These are phyloP conservation scores for Thielaviopsis punctulata DNA, from an alignment of 2,329 filamentous ascomycete species.

Conservation along the genomic window DNA sequence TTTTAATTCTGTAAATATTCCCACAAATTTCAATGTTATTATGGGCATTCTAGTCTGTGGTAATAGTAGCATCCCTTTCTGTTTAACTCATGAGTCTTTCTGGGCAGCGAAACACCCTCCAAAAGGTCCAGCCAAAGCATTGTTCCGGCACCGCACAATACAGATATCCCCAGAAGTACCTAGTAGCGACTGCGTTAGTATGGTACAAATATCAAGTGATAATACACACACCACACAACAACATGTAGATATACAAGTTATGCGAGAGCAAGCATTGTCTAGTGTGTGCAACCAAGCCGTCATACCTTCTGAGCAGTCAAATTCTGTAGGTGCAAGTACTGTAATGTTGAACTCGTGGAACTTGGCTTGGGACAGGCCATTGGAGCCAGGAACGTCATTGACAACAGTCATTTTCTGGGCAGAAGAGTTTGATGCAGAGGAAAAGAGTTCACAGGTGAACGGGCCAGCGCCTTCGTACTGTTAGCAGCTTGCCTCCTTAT, in stretches of 20 bases:
- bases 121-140: slow-evolving; percentile 37
- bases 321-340: slow-evolving; percentile 30
- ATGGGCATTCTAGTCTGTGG: no score
- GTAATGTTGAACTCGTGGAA: slow-evolving; percentile 37
- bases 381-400: slow-evolving; percentile 41
- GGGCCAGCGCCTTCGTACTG: slow-evolving; percentile 28
- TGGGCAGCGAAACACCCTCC: slow-evolving; percentile 42
- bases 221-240: no score
- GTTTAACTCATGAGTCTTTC: no score
- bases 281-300: no score
- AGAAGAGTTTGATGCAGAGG: slow-evolving; percentile 27
- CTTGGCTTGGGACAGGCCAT: slow-evolving; percentile 39
- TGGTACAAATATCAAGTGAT: no score
- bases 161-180: slow-evolving; percentile 39
- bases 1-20: no score
- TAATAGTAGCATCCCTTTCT: no score
- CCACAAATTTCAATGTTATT: no score
- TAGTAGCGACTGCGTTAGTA: no score
- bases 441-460: slow-evolving; percentile 32
- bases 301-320: slow-evolving; percentile 33
- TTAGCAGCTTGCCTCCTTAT: no score
- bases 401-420: slow-evolving; percentile 31
- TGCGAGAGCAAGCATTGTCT: no score
- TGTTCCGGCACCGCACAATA: slow-evolving; percentile 44
- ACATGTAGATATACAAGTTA: no score